A percentile compares a stretch with the other conserved stretches of the same genome.
phyloP scores from a whole-genome alignment of 2,329 filamentous ascomycete genomes.

The Trichoderma harzianum region DNA sequence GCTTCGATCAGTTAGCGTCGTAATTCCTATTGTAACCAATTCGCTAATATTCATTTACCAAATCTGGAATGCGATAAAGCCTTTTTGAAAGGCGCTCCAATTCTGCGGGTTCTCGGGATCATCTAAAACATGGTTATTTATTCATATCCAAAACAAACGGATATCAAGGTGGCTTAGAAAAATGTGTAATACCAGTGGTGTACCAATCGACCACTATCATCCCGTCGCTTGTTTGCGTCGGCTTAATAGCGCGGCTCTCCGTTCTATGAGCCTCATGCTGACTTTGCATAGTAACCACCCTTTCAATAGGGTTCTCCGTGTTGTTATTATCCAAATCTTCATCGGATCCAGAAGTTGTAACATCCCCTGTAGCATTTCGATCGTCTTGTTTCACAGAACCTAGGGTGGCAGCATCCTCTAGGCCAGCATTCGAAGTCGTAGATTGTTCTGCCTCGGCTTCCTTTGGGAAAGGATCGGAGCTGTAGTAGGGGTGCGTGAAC shows the following conservation, averaged over 20 bases:
- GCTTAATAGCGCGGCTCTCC: neutral
- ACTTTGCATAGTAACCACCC: neutral
- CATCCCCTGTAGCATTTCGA: neutral
- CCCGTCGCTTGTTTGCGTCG: neutral
- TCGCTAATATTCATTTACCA: neutral
- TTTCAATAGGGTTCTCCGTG: neutral
- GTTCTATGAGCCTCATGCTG: neutral
- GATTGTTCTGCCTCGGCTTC: neutral
- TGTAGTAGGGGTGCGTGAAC: neutral
- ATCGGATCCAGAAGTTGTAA: neutral
- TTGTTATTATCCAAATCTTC: neutral
- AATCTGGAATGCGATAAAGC: neutral
- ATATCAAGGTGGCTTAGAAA: fast-evolving
- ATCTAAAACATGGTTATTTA: neutral
- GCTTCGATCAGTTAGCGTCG: neutral
- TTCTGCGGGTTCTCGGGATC: neutral
- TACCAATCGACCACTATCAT: neutral
- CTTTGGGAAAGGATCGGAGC: neutral
- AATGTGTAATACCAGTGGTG: neutral
- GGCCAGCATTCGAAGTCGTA: neutral
- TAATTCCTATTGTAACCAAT: neutral
- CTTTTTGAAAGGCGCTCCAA: neutral
- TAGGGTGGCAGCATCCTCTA: neutral
- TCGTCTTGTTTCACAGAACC: neutral
- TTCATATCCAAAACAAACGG: neutral